Evolutionary conservation across 2,329 filamentous ascomycete genomes (phyloP).

Genomic region (Trichoderma sp.): DNA sequence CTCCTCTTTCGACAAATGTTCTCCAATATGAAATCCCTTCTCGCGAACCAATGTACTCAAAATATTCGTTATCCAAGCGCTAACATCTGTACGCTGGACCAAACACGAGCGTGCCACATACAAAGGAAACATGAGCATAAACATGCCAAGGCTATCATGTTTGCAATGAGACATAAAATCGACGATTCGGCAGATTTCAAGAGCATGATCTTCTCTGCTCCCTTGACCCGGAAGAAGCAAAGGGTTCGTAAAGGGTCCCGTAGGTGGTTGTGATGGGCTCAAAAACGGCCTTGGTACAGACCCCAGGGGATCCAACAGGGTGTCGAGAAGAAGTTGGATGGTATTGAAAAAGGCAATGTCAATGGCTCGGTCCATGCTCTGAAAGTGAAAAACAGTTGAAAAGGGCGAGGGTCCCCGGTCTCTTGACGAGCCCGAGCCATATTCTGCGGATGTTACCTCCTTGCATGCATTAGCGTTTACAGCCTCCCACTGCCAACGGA

Average conservation of each 20-base stretch:
- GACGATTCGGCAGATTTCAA: neutral
- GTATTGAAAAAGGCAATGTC: neutral
- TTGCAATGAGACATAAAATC: neutral
- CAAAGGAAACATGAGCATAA: constrained; percentile 2
- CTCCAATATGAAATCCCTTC: neutral
- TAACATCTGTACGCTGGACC: neutral
- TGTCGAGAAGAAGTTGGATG: neutral
- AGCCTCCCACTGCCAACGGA: neutral
- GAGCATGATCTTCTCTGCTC: neutral
- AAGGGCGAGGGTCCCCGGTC: neutral
- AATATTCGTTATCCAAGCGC: neutral
- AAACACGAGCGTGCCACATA: neutral
- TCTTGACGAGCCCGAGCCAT: neutral
- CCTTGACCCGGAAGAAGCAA: neutral
- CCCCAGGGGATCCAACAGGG: neutral
- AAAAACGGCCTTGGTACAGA: neutral
- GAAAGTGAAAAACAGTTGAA: neutral
- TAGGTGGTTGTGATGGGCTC: neutral
- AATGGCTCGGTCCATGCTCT: neutral
- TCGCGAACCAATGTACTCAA: neutral
- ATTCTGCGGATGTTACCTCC: neutral
- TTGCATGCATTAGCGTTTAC: neutral
- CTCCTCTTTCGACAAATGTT: neutral
- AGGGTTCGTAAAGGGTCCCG: neutral
- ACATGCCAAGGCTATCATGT: neutral